Conservation (phyloP, 768 basidiomycete species). For the Cystofilobasidium macerans region DNA sequence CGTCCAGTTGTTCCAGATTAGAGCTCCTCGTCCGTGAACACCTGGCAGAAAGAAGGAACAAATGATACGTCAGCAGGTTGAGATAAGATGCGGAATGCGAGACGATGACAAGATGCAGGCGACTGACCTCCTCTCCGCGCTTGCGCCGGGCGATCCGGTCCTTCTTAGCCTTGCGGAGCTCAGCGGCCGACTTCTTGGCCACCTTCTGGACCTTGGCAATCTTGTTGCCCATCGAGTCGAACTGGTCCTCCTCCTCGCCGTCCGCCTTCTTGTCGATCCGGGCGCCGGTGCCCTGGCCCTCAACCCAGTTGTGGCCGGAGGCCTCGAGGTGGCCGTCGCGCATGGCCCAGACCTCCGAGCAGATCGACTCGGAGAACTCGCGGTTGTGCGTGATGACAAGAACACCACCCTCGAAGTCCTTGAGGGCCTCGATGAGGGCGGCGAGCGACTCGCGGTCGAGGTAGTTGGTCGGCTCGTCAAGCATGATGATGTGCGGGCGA, state of each 20-base stretch:
- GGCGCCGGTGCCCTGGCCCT: constrained; percentile 89
- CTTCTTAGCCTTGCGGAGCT: constrained; percentile 91
- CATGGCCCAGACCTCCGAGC: constrained; percentile 99
- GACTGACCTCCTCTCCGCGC: constrained; percentile 35
- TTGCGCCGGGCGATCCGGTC: constrained; percentile 59
- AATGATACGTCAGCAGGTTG: too few species aligned
- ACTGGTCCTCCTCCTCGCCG: constrained; percentile 79
- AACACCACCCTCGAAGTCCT: constrained; percentile 96
- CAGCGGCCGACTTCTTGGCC: constrained; percentile 46
- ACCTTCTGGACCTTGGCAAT: constrained; percentile 39
- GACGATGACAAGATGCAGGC: background rate
- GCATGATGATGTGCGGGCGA: constrained; percentile 69
- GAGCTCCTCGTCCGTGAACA: constrained; percentile 18
- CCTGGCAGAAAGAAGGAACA: background rate
- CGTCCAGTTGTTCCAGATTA: too few species aligned
- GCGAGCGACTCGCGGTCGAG: constrained; percentile 99
- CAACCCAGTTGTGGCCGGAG: constrained; percentile 98
- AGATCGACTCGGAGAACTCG: constrained; percentile 97
- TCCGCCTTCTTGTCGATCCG: constrained; percentile 70
- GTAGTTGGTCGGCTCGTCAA: constrained; percentile 55
- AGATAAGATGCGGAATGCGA: background rate
- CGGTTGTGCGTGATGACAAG: constrained; percentile 86
- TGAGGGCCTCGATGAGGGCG: constrained; percentile 94
- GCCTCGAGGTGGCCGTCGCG: constrained; percentile 90
- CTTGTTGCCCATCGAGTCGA: constrained; percentile 98